Conservation (phyloP, 2,329 filamentous ascomycete genomes). For the Cladosporium austrohemisphaericum region DNA sequence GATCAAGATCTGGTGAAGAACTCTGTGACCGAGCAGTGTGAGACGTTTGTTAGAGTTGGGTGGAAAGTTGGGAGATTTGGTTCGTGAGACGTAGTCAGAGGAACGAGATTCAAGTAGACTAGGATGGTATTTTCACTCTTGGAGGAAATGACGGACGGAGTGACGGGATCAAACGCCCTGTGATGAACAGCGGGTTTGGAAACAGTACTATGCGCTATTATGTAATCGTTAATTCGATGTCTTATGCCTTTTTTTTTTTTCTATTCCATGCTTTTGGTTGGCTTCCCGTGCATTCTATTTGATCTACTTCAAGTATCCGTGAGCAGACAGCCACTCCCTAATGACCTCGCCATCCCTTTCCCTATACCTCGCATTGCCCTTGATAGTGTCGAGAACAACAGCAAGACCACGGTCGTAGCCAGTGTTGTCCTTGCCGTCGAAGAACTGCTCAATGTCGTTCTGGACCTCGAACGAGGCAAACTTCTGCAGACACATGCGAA, state of each 20-base stretch:
- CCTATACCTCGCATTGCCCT: conserved; percentile 77
- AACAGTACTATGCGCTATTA: too few species aligned
- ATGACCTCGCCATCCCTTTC: conserved; percentile 69
- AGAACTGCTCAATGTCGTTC: conserved; percentile 79
- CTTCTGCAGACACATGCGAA: conserved; percentile 72
- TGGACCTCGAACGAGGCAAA: conserved; percentile 69
- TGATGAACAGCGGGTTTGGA: too few species aligned
- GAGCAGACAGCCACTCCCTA: conserved; percentile 70
- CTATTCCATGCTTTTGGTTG: too few species aligned
- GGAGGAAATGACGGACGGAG: too few species aligned
- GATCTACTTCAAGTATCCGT: conserved; percentile 51
- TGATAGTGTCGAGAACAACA: conserved; percentile 81
- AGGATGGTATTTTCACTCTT: too few species aligned
- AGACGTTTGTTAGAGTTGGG: conserved; percentile 40
- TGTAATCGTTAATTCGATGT: too few species aligned
- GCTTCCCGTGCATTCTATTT: too few species aligned
- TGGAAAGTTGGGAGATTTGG: conserved; percentile 31
- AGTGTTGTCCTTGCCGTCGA: conserved; percentile 77
- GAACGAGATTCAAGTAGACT: too few species aligned
- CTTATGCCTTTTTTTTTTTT: neutral
- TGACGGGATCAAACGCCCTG: too few species aligned
- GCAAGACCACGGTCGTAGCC: conserved; percentile 82
- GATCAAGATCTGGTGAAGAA: conserved; percentile 41
- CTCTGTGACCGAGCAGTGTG: conserved; percentile 35
- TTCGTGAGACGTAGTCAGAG: too few species aligned